These are phyloP conservation scores for Ambrosia hybrid DNA, from an alignment of 140 eudicot species.

Conservation along the genomic window DNA sequence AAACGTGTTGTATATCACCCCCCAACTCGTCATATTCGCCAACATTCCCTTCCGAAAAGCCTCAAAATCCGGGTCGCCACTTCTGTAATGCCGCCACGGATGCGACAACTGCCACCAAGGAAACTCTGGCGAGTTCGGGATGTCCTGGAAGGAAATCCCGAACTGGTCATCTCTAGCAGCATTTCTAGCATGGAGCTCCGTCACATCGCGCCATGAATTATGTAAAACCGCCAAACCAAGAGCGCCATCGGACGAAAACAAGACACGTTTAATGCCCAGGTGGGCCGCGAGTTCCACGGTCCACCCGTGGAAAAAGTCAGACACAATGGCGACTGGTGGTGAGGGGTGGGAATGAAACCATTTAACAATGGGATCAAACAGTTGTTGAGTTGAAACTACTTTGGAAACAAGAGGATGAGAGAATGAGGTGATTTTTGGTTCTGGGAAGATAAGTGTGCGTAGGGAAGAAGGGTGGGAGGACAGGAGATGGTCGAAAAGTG, in stretches of 20 bases:
- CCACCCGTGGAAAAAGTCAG: constrained; percentile 76
- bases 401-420: constrained; percentile 32
- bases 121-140: too few species aligned
- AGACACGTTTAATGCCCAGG: constrained; percentile 43
- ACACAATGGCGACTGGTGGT: constrained; percentile 65
- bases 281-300: constrained; percentile 43
- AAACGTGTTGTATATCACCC: too few species aligned
- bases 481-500: constrained; percentile 44
- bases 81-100: too few species aligned
- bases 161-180: too few species aligned
- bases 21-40: too few species aligned
- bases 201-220: too few species aligned
- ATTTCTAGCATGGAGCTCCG: too few species aligned
- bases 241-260: constrained; percentile 41
- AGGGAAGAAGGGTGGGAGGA: constrained; percentile 46
- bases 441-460: constrained; percentile 48
- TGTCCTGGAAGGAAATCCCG: too few species aligned
- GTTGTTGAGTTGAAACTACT: constrained; percentile 34
- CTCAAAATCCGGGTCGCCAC: too few species aligned
- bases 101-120: too few species aligned
- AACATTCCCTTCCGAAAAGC: too few species aligned
- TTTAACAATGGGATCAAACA: constrained; percentile 35
- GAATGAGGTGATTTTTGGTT: constrained; percentile 41
- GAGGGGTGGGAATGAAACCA: constrained; percentile 65
- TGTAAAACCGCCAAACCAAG: too few species aligned